These are phyloP conservation scores for Talaromyces sp. DNA, from an alignment of 2,329 filamentous ascomycete species.

Conservation along the genomic window DNA sequence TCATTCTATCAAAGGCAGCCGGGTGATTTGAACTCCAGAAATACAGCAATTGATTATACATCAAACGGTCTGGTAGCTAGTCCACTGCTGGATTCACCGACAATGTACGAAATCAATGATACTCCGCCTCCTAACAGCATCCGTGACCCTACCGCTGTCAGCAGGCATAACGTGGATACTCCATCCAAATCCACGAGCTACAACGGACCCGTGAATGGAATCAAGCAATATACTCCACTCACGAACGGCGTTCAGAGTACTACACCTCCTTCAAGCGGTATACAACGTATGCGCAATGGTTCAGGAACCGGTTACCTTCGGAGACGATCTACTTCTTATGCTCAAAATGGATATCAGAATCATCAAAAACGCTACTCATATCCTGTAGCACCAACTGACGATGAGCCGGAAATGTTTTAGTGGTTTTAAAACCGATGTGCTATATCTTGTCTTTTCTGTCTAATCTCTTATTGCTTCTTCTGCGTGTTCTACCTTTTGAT, in stretches of 20 bases:
- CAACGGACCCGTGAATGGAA: background rate
- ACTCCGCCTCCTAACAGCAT: conserved; percentile 12
- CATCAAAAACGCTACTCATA: conserved; percentile 13
- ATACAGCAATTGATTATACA: background rate
- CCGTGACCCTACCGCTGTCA: conserved; percentile 8
- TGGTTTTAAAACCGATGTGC: too few species aligned
- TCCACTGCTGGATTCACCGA: background rate
- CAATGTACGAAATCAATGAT: conserved; percentile 12
- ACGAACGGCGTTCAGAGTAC: conserved; percentile 1
- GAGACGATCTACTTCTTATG: conserved; percentile 5
- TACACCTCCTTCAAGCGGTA: conserved; percentile 8
- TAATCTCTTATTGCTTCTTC: background rate
- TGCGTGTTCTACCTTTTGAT: too few species aligned
- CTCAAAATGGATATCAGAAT: conserved; percentile 9
- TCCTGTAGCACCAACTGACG: conserved; percentile 2
- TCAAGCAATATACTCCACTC: background rate
- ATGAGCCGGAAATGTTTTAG: conserved; percentile 3
- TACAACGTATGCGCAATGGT: background rate
- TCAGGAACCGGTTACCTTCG: background rate
- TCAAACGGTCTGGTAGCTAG: background rate
- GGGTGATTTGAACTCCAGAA: background rate
- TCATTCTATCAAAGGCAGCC: conserved; percentile 3
- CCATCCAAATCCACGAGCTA: background rate
- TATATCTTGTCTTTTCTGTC: background rate
- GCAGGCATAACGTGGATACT: background rate